These are phyloP conservation scores for Ascosphaera acerosa DNA, from an alignment of 2,329 filamentous ascomycete species.

Conservation along the genomic window DNA sequence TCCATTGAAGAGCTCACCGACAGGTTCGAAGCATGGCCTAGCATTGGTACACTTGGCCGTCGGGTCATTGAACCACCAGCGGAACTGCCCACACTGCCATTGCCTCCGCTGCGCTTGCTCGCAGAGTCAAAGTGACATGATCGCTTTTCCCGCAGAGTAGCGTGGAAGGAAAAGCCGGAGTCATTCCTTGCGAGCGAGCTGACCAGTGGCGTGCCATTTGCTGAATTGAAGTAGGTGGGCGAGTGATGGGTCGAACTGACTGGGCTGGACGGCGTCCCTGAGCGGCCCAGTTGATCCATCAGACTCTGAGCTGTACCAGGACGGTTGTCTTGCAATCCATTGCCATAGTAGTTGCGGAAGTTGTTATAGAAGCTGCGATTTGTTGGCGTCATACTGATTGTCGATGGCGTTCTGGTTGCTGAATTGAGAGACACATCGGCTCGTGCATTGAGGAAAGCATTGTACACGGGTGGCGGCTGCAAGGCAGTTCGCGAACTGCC, in stretches of 20 bases:
- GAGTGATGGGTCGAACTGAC: not conserved
- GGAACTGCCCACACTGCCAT: constrained; percentile 2
- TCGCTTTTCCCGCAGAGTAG: constrained; percentile 74
- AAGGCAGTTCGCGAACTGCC: constrained; percentile 8
- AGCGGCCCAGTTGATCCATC: not conserved
- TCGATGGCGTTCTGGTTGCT: not conserved
- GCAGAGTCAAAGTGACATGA: constrained; percentile 71
- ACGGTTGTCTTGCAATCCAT: not conserved
- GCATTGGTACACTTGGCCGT: constrained; percentile 45
- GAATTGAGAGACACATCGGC: constrained; percentile 28
- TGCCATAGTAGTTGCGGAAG: not conserved
- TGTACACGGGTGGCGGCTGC: constrained; percentile 49
- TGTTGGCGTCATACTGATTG: not conserved
- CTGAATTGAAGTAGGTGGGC: not conserved
- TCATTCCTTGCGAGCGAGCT: constrained; percentile 61
- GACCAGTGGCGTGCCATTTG: not conserved
- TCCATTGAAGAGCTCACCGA: constrained; percentile 13
- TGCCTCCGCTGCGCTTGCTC: not conserved
- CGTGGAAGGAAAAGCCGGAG: constrained; percentile 66
- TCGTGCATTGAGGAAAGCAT: constrained; percentile 62
- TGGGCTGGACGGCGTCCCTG: not conserved
- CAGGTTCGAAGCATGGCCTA: constrained; percentile 29
- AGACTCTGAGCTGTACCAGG: not conserved
- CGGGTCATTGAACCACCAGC: constrained; percentile 15
- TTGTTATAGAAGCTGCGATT: not conserved